Conservation (phyloP, 371 early-diverging fungal species). For the Mortierella polycephala region DNA sequence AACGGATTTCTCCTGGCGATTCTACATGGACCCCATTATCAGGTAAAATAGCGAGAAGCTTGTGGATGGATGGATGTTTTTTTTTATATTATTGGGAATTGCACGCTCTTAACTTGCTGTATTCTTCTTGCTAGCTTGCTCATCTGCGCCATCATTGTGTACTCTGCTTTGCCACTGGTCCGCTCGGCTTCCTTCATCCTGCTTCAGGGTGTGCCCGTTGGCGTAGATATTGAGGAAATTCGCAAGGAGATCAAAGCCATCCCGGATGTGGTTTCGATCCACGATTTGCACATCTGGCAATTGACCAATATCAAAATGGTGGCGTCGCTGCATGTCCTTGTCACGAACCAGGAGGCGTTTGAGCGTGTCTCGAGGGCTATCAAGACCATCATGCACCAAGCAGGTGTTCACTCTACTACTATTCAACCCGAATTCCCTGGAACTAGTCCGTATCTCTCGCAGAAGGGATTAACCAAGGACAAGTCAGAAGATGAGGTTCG, state of each 20-base stretch:
- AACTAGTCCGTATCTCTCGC: slow-evolving; percentile 29
- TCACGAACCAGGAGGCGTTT: slow-evolving; percentile 67
- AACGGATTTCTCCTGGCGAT: slow-evolving; percentile 71
- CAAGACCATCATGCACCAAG: slow-evolving; percentile 77
- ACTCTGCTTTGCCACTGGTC: slow-evolving; percentile 76
- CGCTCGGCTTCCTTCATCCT: slow-evolving; percentile 84
- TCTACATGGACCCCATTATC: slow-evolving; percentile 83
- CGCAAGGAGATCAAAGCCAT: slow-evolving; percentile 66
- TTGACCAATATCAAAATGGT: slow-evolving; percentile 86
- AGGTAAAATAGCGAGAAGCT: slow-evolving; percentile 46
- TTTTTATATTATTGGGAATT: background rate
- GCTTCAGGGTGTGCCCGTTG: slow-evolving; percentile 85
- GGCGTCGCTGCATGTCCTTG: slow-evolving; percentile 84
- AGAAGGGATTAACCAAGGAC: slow-evolving; percentile 2
- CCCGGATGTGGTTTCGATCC: slow-evolving; percentile 77
- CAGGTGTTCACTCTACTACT: slow-evolving; percentile 89
- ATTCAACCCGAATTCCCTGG: slow-evolving; percentile 88
- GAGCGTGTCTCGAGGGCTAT: slow-evolving; percentile 75
- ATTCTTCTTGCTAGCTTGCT: slow-evolving; percentile 47
- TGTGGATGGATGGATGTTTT: background rate
- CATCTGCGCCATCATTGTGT: slow-evolving; percentile 73
- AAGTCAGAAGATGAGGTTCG: slow-evolving; percentile 19
- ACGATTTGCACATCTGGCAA: slow-evolving; percentile 97
- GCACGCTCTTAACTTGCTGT: background rate
- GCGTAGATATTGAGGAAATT: slow-evolving; percentile 75